Base-by-base conservation (phyloP, 2,329 filamentous ascomycete species). In the Fusarium kyushuense region DNA sequence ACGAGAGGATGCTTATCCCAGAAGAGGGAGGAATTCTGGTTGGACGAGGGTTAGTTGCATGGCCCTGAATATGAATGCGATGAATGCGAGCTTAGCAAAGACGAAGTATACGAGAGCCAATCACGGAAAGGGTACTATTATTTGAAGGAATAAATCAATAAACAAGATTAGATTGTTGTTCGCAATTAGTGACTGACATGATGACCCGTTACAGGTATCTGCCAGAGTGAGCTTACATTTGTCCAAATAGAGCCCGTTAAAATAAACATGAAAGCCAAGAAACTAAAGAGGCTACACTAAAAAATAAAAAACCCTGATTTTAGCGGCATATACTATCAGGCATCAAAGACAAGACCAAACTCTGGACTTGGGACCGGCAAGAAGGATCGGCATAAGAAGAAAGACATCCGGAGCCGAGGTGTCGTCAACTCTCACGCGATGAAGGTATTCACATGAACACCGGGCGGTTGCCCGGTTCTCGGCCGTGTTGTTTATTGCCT, bases 401-500 rank as follows among this genome's bases (percentile, higher is more conserved):
- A 42, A 38, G 48, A 42, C 27, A 60, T 43, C 35, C 30, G 41
- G 53, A 69, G 38, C 62, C 57, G 57, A 69, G 57, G 52, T 40
- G 64, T 32, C 13, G 59, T 27, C 49, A 41, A 12, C 9, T 40
- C 54, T 66, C 69, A 72, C 60, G 63, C 52, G 69, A 60, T 73
- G 70, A 73, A 47, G 70, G 43, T 38, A 72, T 72, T 72, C 70
- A 72, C 59, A 71, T 71, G 70, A 54, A 46, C 53, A 36, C 40
- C 12, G 21, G 25, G 16, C 32, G 47, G 53, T 49, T 19, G 35
- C 21, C 41, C 16, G 19, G 27, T 38, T 38, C 25, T 52, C 25
- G 40, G 45, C 43, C 29, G 33, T 52, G 65, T 38, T 48, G 57
- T 62, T 69, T 62, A 46, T 29, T 19, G 47, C 21, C 36, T 54